Conservation (phyloP, 768 basidiomycete genomes). For the Termitomyces eurrhizus region DNA sequence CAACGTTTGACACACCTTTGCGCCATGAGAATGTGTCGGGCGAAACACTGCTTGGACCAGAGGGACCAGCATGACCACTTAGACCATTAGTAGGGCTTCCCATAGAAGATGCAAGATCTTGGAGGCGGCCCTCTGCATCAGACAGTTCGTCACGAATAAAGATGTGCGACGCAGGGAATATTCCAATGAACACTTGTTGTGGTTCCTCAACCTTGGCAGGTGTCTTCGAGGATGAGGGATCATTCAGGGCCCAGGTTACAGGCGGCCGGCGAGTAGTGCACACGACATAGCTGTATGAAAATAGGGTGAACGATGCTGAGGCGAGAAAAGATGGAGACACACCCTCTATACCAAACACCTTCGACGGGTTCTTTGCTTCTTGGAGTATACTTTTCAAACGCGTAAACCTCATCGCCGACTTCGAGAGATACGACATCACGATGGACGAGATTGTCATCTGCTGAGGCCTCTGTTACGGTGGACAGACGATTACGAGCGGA, state of each 20-base stretch:
- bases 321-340: slow-evolving; percentile 24
- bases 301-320: slow-evolving; percentile 6
- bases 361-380: slow-evolving; percentile 64
- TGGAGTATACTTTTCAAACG: slow-evolving; percentile 88
- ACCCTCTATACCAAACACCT: slow-evolving; percentile 94
- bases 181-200: slow-evolving; percentile 90
- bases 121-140: slow-evolving; percentile 83
- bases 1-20: slow-evolving; percentile 37
- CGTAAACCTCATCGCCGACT: slow-evolving; percentile 95
- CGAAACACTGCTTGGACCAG: slow-evolving; percentile 34
- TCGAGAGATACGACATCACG: slow-evolving; percentile 83
- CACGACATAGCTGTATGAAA: slow-evolving; percentile 68
- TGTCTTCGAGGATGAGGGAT: slow-evolving; percentile 51
- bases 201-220: slow-evolving; percentile 66
- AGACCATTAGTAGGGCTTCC: slow-evolving; percentile 23
- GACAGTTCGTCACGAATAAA: slow-evolving; percentile 81
- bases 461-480: slow-evolving; percentile 57
- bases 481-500: slow-evolving; percentile 56
- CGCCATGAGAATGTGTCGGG: slow-evolving; percentile 48
- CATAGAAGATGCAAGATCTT: slow-evolving; percentile 64
- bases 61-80: slow-evolving; percentile 25
- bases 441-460: slow-evolving; percentile 61
- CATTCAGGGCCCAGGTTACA: slow-evolving; percentile 60
- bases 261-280: slow-evolving; percentile 75
- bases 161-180: slow-evolving; percentile 89